Conservation (phyloP, 2,329 filamentous ascomycete species). For the Diaporthe ampelina region DNA sequence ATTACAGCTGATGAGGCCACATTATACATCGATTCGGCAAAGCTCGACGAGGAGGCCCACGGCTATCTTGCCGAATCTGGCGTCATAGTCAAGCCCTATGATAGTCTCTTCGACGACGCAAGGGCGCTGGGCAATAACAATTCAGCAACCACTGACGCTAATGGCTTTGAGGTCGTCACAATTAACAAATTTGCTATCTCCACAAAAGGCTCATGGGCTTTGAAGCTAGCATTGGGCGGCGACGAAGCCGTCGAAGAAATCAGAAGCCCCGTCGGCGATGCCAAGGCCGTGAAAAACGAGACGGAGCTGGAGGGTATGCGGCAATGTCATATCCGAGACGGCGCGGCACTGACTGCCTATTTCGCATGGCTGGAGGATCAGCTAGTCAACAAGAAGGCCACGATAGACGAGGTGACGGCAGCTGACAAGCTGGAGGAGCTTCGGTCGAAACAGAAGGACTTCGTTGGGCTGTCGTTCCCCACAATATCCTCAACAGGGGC, state of each 20-base stretch:
- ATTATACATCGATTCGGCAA: slow-evolving; percentile 86
- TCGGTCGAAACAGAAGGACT: slow-evolving; percentile 77
- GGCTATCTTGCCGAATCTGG: slow-evolving; percentile 78
- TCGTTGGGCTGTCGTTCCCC: slow-evolving; percentile 91
- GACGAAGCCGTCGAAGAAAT: slow-evolving; percentile 88
- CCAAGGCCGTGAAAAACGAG: slow-evolving; percentile 95
- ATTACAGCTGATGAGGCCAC: slow-evolving; percentile 83
- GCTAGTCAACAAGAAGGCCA: slow-evolving; percentile 78
- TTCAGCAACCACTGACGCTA: slow-evolving; percentile 41
- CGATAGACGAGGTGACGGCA: slow-evolving; percentile 89
- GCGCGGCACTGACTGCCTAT: slow-evolving; percentile 89
- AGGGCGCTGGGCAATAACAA: slow-evolving; percentile 68
- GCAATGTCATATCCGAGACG: slow-evolving; percentile 92
- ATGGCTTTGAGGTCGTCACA: slow-evolving; percentile 46
- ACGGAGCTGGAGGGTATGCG: slow-evolving; percentile 93
- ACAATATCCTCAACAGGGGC: slow-evolving; percentile 96
- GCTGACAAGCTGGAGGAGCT: slow-evolving; percentile 90
- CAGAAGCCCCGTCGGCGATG: slow-evolving; percentile 87
- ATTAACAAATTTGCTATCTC: slow-evolving; percentile 84
- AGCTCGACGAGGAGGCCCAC: slow-evolving; percentile 78
- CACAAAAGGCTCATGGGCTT: slow-evolving; percentile 91
- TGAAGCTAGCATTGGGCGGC: slow-evolving; percentile 88
- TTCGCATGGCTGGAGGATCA: slow-evolving; percentile 98
- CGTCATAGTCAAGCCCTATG: slow-evolving; percentile 85
- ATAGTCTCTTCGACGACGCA: slow-evolving; percentile 84